Conservation (phyloP, 805 yeast genomes). For the Peterozyma toletana region DNA sequence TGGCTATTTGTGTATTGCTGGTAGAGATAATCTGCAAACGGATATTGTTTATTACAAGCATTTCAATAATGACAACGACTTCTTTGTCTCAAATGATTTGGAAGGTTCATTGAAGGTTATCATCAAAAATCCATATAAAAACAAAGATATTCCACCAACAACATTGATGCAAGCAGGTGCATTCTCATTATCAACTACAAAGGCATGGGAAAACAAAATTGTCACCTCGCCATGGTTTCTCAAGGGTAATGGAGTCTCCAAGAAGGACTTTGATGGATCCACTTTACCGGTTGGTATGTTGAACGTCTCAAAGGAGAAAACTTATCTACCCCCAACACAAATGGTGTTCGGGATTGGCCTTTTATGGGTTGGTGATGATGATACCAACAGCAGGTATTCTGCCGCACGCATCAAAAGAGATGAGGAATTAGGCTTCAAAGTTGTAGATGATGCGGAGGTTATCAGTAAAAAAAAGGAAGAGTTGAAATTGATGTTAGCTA, state of each 20-base stretch:
- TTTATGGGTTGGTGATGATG: slow-evolving; percentile 62
- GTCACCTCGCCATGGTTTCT: slow-evolving; percentile 84
- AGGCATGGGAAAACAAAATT: slow-evolving; percentile 85
- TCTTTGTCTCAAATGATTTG: slow-evolving; percentile 65
- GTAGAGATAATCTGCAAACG: slow-evolving; percentile 72
- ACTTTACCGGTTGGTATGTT: slow-evolving; percentile 59
- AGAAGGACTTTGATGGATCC: slow-evolving; percentile 52
- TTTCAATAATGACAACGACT: slow-evolving; percentile 61
- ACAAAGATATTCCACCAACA: slow-evolving; percentile 73
- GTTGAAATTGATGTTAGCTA: slow-evolving; percentile 20
- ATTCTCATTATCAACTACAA: slow-evolving; percentile 71
- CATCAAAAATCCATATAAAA: slow-evolving; percentile 69
- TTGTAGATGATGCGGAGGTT: slow-evolving; percentile 20
- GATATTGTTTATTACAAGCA: slow-evolving; percentile 78
- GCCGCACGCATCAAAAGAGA: slow-evolving; percentile 16
- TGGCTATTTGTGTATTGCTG: slow-evolving; percentile 80
- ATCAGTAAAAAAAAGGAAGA: slow-evolving; percentile 18
- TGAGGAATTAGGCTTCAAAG: slow-evolving; percentile 20
- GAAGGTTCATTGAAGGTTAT: slow-evolving; percentile 73
- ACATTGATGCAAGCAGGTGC: slow-evolving; percentile 88
- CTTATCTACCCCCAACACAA: slow-evolving; percentile 68
- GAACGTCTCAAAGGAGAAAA: slow-evolving; percentile 45
- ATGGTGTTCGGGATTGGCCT: slow-evolving; percentile 87
- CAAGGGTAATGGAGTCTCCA: slow-evolving; percentile 60
- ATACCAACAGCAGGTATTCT: slow-evolving; percentile 29